These are phyloP conservation scores for Parascedosporium putredinis DNA, from an alignment of 2,329 filamentous ascomycete genomes.

Conservation along the genomic window DNA sequence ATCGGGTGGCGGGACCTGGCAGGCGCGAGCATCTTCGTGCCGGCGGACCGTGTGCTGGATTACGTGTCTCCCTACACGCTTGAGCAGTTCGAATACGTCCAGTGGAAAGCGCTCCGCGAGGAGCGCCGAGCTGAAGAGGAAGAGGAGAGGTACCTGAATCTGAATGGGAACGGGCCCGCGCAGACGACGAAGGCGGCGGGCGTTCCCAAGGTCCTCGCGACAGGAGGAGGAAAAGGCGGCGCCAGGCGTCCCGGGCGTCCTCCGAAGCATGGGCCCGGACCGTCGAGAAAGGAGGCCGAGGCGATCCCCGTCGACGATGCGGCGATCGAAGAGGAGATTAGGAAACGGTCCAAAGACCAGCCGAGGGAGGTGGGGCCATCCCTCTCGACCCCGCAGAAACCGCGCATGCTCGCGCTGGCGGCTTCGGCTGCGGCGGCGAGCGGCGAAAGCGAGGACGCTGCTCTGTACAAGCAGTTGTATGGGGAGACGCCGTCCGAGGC, in stretches of 20 bases:
- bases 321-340: slow-evolving; percentile 3
- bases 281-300: neutral
- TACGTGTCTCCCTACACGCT: slow-evolving; percentile 47
- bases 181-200: no score
- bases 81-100: slow-evolving; percentile 45
- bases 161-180: no score
- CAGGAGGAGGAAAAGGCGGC: neutral
- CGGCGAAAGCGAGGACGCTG: slow-evolving; percentile 10
- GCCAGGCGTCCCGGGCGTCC: neutral
- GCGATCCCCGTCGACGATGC: neutral
- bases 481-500: slow-evolving; percentile 1
- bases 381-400: slow-evolving; percentile 25
- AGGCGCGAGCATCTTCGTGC: slow-evolving; percentile 34
- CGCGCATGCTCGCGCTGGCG: slow-evolving; percentile 18
- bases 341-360: slow-evolving; percentile 10
- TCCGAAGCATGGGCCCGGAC: neutral
- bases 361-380: slow-evolving; percentile 23
- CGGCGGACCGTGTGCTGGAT: slow-evolving; percentile 37
- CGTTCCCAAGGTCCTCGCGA: no score
- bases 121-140: slow-evolving; percentile 14
- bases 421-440: slow-evolving; percentile 15
- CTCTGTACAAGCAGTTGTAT: slow-evolving; percentile 5
- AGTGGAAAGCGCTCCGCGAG: slow-evolving; percentile 31
- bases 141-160: neutral
- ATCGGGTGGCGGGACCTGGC: slow-evolving; percentile 45